Base-by-base conservation (phyloP, 345 rosid genomes). In the Bretschneidera sinensis region DNA sequence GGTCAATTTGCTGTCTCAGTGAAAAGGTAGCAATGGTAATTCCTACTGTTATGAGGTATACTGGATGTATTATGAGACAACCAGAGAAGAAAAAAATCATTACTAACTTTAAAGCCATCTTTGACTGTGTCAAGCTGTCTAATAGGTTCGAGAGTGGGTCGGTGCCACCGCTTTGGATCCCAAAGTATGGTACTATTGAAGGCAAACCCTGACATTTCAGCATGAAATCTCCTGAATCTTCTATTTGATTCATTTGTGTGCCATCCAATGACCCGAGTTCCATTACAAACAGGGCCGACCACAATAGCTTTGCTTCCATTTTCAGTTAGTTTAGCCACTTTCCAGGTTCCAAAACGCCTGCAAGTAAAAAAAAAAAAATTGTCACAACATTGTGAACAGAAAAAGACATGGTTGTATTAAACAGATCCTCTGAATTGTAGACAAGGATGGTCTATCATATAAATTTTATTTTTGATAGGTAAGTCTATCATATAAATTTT, bases 331-430 rank as follows among this genome's bases (percentile, higher is more conserved):
- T 74, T 81, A 63, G 82, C 85, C 67, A 81, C 85, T 24, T 68
- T 67, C 92, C 92, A 81, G 54, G 85, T 76, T 39, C 85, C 88
- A 60, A 85, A 83, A 55, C 78, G 78, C 74, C 86, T 79, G 65
- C 33, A 51, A 49, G 51, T 47, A 33, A 47, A 20, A 33, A 68
- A 51, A 9, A 67, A 11, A 48, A 20, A 4, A 31, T 31, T 31
- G 35, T 9, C 35, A 31, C 35, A n/a, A 31, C 35, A 31, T 4
- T 9, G 9, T 31, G 35, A 4, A 31, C 35, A 31, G 4, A 31
- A 31, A 31, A 31, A n/a, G 9, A 31, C 9, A 31, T 31, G 35
- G 6, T 9, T 31, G 35, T 9, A 31, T 4, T 31, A 4, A 31
- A 9, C 9, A 9, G 6, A 31, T 31, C 4, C 9, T 4, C 35